A percentile compares a stretch with the other conserved stretches of the same genome.
Evolutionary conservation across 176 grass and related monocot species (phyloP).

Genomic region (Neostapfia colusana): DNA sequence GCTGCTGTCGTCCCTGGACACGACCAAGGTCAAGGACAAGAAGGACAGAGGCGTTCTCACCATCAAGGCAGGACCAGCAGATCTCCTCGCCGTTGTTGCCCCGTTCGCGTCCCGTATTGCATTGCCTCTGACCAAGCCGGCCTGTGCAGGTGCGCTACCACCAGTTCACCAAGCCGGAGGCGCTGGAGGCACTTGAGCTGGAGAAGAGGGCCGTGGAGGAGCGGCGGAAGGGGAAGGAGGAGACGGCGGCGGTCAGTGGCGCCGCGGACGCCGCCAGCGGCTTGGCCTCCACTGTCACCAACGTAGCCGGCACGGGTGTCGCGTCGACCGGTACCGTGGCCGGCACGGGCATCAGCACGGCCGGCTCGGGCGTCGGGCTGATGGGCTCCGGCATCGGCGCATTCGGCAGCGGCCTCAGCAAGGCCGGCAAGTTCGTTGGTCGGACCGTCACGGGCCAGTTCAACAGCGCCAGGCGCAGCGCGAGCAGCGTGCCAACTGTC

Average conservation of each 20-base stretch:
- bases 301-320: conserved; percentile 47
- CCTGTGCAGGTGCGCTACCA: conserved; percentile 63
- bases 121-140: neutral
- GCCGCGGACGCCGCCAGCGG: conserved; percentile 62
- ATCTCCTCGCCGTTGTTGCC: neutral
- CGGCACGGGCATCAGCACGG: conserved; percentile 30
- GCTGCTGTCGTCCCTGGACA: conserved; percentile 86
- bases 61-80: conserved; percentile 54
- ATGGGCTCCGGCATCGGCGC: conserved; percentile 67
- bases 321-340: conserved; percentile 47
- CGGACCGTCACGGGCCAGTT: conserved; percentile 72
- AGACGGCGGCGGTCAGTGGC: conserved; percentile 57
- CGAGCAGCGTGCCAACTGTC: conserved; percentile 38
- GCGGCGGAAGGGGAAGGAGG: conserved; percentile 71
- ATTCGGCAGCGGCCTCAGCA: conserved; percentile 64
- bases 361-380: conserved; percentile 59
- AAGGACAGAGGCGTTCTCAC: conserved; percentile 82
- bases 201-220: conserved; percentile 77
- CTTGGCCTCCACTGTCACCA: conserved; percentile 55
- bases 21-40: conserved; percentile 96
- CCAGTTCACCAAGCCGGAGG: conserved; percentile 74
- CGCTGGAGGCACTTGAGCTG: conserved; percentile 64
- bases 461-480: conserved; percentile 69
- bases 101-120: neutral
- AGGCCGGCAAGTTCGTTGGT: conserved; percentile 78